phyloP scores from a whole-genome alignment of 192 early-diverging fungal species.

The Dissophora ornata region DNA sequence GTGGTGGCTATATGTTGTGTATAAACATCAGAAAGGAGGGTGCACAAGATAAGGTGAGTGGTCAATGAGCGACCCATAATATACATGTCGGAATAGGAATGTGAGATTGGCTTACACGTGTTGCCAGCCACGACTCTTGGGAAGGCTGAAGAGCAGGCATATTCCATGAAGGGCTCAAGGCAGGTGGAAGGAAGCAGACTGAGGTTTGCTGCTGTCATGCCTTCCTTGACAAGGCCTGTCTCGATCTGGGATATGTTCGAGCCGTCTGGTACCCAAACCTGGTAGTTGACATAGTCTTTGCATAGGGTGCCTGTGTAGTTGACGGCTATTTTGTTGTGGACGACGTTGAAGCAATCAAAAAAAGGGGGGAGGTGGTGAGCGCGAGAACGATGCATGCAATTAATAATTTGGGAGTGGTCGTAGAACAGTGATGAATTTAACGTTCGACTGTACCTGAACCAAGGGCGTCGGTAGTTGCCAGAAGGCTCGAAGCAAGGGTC shows the following conservation, averaged over 20 bases:
- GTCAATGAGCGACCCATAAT: too few relatives aligned
- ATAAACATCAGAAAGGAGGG: not conserved
- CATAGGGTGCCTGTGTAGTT: slow-evolving; percentile 26
- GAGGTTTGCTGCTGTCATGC: slow-evolving; percentile 5
- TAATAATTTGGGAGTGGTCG: too few relatives aligned
- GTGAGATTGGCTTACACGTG: slow-evolving; percentile 7
- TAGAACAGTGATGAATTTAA: too few relatives aligned
- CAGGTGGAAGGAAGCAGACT: not conserved
- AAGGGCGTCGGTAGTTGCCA: slow-evolving; percentile 16
- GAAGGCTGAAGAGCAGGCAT: slow-evolving; percentile 29
- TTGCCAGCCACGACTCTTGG: slow-evolving; percentile 20
- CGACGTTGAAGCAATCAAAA: not conserved
- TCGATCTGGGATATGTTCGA: slow-evolving; percentile 9
- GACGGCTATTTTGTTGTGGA: slow-evolving; percentile 6
- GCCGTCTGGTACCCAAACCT: slow-evolving; percentile 22
- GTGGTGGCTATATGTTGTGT: slow-evolving; percentile 4
- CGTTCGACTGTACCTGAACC: slow-evolving; percentile 31
- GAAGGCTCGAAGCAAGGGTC: slow-evolving; percentile 15
- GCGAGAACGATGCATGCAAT: too few relatives aligned
- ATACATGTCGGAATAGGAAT: too few relatives aligned
- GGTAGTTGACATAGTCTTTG: slow-evolving; percentile 31
- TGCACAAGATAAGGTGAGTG: too few relatives aligned
- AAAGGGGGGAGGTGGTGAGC: not conserved
- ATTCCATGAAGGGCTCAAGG: slow-evolving; percentile 20
- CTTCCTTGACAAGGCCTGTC: not conserved